Conservation (phyloP, 768 basidiomycete genomes). For the Cystofilobasidium ferigula region DNA sequence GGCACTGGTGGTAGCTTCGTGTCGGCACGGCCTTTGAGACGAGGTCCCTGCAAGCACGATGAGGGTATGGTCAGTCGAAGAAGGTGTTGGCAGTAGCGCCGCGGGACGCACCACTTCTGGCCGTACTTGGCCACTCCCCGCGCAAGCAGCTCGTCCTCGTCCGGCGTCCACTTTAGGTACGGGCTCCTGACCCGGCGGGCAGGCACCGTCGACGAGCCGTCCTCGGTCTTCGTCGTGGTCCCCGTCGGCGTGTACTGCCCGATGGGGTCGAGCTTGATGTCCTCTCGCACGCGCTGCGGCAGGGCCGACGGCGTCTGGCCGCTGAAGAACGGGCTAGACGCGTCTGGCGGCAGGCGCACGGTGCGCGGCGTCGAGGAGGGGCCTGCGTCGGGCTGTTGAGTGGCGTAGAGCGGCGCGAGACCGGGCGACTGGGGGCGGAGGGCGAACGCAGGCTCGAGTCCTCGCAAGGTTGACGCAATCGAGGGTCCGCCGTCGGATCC, state of each 20-base stretch:
- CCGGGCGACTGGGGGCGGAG: background rate
- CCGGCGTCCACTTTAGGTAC: conserved; percentile 28
- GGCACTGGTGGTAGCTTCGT: conserved; percentile 33
- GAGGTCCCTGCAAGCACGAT: conserved; percentile 25
- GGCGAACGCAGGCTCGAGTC: conserved; percentile 14
- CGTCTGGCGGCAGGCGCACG: background rate
- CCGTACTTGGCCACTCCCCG: conserved; percentile 30
- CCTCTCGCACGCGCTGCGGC: background rate
- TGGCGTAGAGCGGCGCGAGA: background rate
- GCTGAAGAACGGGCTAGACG: background rate
- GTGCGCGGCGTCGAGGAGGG: background rate
- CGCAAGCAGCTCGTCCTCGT: conserved; percentile 32
- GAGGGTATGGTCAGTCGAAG: background rate
- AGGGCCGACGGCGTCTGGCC: background rate
- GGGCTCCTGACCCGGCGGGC: conserved; percentile 25
- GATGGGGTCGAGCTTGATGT: background rate
- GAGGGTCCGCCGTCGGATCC: background rate
- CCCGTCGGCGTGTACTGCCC: no score
- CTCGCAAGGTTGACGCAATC: background rate
- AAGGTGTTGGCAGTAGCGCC: no score
- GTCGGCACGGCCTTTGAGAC: conserved; percentile 31
- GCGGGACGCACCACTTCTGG: conserved; percentile 28
- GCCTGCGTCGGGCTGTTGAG: background rate
- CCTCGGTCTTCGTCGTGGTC: no score
- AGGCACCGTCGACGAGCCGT: background rate